Percentiles rank a stretch among this genome's conserved stretches.
Evolutionary conservation across 2,329 filamentous ascomycete genomes (phyloP).

Genomic region (Microcyclospora pomicola): DNA sequence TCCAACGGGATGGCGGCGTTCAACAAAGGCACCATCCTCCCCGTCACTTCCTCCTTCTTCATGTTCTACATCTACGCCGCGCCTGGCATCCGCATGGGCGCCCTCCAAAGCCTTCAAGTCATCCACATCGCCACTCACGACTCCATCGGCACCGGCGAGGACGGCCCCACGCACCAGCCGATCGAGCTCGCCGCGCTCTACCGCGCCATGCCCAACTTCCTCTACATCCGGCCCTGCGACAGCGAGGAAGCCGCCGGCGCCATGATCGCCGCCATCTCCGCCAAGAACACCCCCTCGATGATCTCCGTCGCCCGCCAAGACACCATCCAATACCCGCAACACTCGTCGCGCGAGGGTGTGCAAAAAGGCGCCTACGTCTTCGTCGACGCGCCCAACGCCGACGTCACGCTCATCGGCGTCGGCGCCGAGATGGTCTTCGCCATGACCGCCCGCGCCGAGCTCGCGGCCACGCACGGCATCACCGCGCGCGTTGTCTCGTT

Average conservation of each 20-base stretch:
- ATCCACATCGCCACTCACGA: constrained; percentile 29
- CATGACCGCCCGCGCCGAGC: constrained; percentile 27
- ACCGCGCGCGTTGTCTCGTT: constrained; percentile 36
- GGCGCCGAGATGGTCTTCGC: constrained; percentile 39
- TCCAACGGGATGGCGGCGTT: constrained; percentile 28
- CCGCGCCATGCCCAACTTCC: constrained; percentile 26
- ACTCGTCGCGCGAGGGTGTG: constrained; percentile 26
- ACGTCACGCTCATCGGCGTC: constrained; percentile 36
- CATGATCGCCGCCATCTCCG: constrained; percentile 27
- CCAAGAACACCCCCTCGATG: constrained; percentile 28
- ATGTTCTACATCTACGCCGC: constrained; percentile 30
- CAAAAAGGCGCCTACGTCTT: constrained; percentile 29
- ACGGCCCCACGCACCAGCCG: constrained; percentile 27
- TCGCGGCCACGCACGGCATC: constrained; percentile 23
- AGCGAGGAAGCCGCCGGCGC: constrained; percentile 28
- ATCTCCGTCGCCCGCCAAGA: constrained; percentile 32
- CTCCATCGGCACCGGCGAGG: constrained; percentile 24
- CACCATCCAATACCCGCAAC: constrained; percentile 25
- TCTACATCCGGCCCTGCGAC: constrained; percentile 25
- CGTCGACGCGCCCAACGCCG: constrained; percentile 24
- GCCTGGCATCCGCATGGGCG: constrained; percentile 25
- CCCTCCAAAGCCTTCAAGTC: constrained; percentile 22
- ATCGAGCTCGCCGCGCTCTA: constrained; percentile 24
- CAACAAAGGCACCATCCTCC: constrained; percentile 23
- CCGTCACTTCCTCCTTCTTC: constrained; percentile 26